These are phyloP conservation scores for Colletotrichum agaves DNA, from an alignment of 2,329 filamentous ascomycete species.

Conservation along the genomic window DNA sequence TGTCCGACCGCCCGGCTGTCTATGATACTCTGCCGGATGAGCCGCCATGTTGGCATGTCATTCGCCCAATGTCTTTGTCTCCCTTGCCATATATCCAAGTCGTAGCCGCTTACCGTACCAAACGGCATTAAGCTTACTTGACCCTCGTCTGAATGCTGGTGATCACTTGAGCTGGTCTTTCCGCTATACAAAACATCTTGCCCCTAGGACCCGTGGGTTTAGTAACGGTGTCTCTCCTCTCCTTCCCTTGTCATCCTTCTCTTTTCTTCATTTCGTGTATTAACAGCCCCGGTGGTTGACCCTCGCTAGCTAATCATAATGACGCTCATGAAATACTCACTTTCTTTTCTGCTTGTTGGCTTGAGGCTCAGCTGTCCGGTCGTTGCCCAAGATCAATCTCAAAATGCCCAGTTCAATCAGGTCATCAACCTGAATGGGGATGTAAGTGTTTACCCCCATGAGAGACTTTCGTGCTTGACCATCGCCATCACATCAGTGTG, in stretches of 20 bases:
- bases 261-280: constrained; percentile 8
- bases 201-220: constrained; percentile 37
- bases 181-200: constrained; percentile 32
- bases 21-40: constrained; percentile 20
- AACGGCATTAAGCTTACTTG: constrained; percentile 27
- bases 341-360: constrained; percentile 34
- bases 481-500: neutral
- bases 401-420: constrained; percentile 39
- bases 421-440: constrained; percentile 41
- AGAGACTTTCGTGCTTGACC: neutral
- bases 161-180: constrained; percentile 15
- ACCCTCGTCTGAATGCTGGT: constrained; percentile 28
- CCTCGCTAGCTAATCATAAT: constrained; percentile 40
- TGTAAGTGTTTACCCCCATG: constrained; percentile 31
- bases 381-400: constrained; percentile 30
- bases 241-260: constrained; percentile 25
- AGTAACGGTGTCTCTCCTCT: constrained; percentile 38
- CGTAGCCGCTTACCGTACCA: constrained; percentile 12
- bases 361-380: constrained; percentile 33
- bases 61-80: constrained; percentile 8
- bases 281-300: constrained; percentile 36
- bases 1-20: constrained; percentile 22
- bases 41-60: constrained; percentile 22
- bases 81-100: constrained; percentile 34
- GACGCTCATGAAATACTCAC: constrained; percentile 35